phyloP scores from a whole-genome alignment of 2,329 filamentous ascomycete genomes.

The Exophiala mesophila region DNA sequence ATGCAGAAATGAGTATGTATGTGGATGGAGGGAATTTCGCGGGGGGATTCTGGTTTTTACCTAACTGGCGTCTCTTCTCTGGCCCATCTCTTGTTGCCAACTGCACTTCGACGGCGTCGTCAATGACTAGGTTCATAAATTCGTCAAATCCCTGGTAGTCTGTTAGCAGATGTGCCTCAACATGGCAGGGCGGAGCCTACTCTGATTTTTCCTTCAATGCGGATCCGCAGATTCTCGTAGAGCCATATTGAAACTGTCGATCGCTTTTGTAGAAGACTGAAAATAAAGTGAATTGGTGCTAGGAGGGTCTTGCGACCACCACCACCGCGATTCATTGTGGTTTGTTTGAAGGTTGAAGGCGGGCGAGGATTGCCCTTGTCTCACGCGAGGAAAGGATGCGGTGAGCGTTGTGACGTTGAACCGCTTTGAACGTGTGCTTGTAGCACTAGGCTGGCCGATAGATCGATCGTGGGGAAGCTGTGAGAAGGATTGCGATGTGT shows the following conservation, averaged over 20 bases:
- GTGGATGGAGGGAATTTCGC: too few relatives aligned
- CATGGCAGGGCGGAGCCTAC: constrained; percentile 49
- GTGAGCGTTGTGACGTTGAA: too few relatives aligned
- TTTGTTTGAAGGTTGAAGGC: neutral
- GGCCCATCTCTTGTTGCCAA: constrained; percentile 75
- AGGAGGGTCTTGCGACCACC: constrained; percentile 64
- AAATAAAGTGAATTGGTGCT: constrained; percentile 81
- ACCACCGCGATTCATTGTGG: constrained; percentile 49
- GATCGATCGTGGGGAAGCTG: too few relatives aligned
- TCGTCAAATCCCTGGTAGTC: constrained; percentile 83
- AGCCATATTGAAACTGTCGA: constrained; percentile 91
- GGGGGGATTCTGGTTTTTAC: too few relatives aligned
- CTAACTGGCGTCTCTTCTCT: constrained; percentile 72
- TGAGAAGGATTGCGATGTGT: neutral
- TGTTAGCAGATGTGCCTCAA: constrained; percentile 13
- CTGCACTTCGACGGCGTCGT: constrained; percentile 90
- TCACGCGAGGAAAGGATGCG: too few relatives aligned
- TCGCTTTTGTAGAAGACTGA: constrained; percentile 82
- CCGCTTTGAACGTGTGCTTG: too few relatives aligned
- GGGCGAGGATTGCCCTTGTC: neutral
- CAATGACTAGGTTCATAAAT: constrained; percentile 98
- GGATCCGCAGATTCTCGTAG: constrained; percentile 88
- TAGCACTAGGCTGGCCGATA: too few relatives aligned
- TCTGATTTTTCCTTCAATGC: constrained; percentile 94
- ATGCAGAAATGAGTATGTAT: constrained; percentile 7